Evolutionary conservation across 2,329 filamentous ascomycete genomes (phyloP), one percentile per base, ranked within the genome.

Genomic region (Paecilomyces sp.): DNA sequence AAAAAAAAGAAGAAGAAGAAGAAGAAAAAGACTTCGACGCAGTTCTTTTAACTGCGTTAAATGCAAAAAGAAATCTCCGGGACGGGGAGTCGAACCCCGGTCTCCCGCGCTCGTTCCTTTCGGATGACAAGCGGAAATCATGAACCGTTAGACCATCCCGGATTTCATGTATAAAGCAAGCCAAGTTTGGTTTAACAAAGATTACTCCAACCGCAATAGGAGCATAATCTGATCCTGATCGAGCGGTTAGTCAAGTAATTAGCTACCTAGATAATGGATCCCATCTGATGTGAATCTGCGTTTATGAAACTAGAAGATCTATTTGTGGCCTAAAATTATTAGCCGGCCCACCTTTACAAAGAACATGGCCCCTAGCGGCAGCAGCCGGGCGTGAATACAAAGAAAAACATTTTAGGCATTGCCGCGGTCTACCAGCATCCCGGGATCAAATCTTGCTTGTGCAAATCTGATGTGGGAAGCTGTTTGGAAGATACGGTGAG

Each of bases 61-160:
- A n/a, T n/a, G n/a, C 41, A 47, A 47, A 22, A 47, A 47, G 41
- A 55, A 55, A 57, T 25, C 57, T 58, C 57, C 57, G 25, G 50
- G 52, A 55, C 63, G 64, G 64, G 64, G 63, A 65, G 62, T 65
- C 64, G 64, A 65, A 65, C 64, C 64, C 64, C 63, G 64, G 64
- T 65, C 64, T 64, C 64, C 64, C 64, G 63, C 62, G 62, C 53
- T 58, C 55, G 72, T 54, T 53, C 24, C 41, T 47, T 47, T 18
- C 41, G 41, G 41, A 47, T 47, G 41, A 47, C 41, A 47, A 47
- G 41, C 41, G 41, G 41, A 47, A 47, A 47, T 47, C 41, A 47
- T 47, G 41, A 22, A 47, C 41, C 41, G 41, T 47, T 47, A 47
- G 41, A 47, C 41, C 41, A 47, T 47, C 41, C 41, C 41, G 41